phyloP scores from a whole-genome alignment of 1,284 basidiomycete genomes.

The Agroathelia rolfsii region DNA sequence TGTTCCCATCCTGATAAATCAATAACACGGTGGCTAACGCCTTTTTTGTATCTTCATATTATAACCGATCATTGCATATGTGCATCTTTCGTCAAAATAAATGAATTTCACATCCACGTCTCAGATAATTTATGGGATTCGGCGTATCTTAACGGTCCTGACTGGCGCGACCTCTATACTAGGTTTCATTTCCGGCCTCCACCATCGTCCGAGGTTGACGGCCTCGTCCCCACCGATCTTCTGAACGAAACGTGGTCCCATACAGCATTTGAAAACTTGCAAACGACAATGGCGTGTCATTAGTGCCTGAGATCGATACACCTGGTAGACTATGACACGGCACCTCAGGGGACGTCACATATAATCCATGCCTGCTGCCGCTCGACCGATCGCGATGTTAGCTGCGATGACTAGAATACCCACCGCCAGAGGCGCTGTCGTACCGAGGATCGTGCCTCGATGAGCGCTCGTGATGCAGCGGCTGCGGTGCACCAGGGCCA shows the following conservation, averaged over 20 bases:
- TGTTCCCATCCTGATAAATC: too few relatives aligned
- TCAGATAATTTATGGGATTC: slow-evolving; percentile 28
- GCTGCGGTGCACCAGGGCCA: too few relatives aligned
- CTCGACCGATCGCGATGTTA: too few relatives aligned
- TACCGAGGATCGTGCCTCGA: too few relatives aligned
- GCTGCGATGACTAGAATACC: too few relatives aligned
- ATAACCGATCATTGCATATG: slow-evolving; percentile 27
- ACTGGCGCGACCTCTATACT: slow-evolving; percentile 25
- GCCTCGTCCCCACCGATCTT: slow-evolving; percentile 18
- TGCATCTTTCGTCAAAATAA: slow-evolving; percentile 29
- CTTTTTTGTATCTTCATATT: background rate
- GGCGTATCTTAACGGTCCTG: slow-evolving; percentile 18
- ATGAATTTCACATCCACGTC: slow-evolving; percentile 26
- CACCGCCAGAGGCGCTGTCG: too few relatives aligned
- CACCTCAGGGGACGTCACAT: too few relatives aligned
- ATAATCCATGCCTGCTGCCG: too few relatives aligned
- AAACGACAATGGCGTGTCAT: slow-evolving; percentile 22
- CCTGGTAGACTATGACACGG: too few relatives aligned
- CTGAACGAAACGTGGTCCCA: slow-evolving; percentile 25
- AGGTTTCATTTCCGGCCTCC: slow-evolving; percentile 26
- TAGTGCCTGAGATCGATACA: slow-evolving; percentile 28
- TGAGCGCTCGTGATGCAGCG: too few relatives aligned
- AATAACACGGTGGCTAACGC: background rate
- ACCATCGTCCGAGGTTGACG: slow-evolving; percentile 17
- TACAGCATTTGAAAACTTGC: slow-evolving; percentile 18